A percentile compares a stretch with the other conserved stretches of the same genome.
These are phyloP conservation scores for Coemansia sp. DNA, from an alignment of 192 early-diverging fungal genomes.

Conservation along the genomic window DNA sequence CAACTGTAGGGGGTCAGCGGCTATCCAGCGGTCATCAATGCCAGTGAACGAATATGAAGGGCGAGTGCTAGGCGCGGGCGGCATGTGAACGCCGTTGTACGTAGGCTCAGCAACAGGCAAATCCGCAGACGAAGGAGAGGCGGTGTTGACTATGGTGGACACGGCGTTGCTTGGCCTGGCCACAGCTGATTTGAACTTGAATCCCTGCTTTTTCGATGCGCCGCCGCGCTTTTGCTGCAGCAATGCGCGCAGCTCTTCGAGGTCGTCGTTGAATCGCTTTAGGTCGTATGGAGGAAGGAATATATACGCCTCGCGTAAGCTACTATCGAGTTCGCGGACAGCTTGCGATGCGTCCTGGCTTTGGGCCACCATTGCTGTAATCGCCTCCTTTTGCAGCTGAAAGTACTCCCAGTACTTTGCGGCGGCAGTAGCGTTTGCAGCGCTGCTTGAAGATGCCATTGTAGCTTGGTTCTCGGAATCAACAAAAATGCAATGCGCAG, in stretches of 20 bases:
- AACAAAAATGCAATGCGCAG: too few relatives aligned
- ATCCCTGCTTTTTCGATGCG: constrained; percentile 6
- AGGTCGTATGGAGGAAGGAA: constrained; percentile 46
- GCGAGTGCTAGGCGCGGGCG: not conserved
- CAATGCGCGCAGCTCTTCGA: constrained; percentile 25
- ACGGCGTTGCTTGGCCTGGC: not conserved
- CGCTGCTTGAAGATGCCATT: constrained; percentile 39
- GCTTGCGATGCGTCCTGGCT: constrained; percentile 5
- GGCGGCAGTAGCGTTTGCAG: constrained; percentile 36
- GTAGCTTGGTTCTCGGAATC: too few relatives aligned
- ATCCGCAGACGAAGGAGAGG: not conserved
- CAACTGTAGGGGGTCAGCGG: not conserved
- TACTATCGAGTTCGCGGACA: constrained; percentile 28
- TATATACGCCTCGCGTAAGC: constrained; percentile 42
- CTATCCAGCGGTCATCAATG: constrained; percentile 5
- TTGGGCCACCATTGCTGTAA: not conserved
- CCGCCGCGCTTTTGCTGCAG: constrained; percentile 2
- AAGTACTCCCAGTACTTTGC: constrained; percentile 38
- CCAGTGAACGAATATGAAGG: not conserved
- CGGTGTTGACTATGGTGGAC: not conserved
- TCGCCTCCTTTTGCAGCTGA: constrained; percentile 21
- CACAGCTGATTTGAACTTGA: constrained; percentile 31
- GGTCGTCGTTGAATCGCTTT: constrained; percentile 24
- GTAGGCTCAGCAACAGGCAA: not conserved
- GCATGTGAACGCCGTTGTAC: not conserved